Evolutionary conservation across 768 basidiomycete genomes (phyloP), one percentile per base, ranked within the genome.

Genomic region (Leccinum incarnatum): DNA sequence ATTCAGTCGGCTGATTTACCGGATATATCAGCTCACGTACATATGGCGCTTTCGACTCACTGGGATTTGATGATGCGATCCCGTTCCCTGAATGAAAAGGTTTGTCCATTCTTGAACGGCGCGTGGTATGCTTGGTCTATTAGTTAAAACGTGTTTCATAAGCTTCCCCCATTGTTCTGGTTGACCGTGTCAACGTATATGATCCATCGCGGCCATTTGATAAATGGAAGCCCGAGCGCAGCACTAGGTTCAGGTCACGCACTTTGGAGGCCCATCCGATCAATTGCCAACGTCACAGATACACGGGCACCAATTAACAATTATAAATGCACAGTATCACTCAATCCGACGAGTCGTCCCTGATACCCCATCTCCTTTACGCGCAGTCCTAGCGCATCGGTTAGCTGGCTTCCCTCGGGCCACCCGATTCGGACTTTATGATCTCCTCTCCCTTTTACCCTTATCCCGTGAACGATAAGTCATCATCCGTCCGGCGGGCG

Each of bases 121-220:
- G 58, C 58, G 64, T 34, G 47, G 55, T 54, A 47, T 53, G 45
- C 59, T 64, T 59, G 55, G 57, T 63, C 55, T 62, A 48, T 48
- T 48, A 61, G 56, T 37, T 59, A 63, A 65, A 73, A 73, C 72
- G 69, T 73, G 73, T 73, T 73, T 68, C 67, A 69, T 65, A 55
- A 29, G 61, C 58, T 42, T 42, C 40, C 42, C 42, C 70, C 68
- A 70, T 67, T 59, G 62, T 62, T 54, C 61, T 64, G 46, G 46
- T 50, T 66, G 56, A 55, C 60, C 51, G 53, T 57, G 62, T 62
- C 61, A 61, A 57, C 58, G 40, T 63, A 63, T 63, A 63, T 62
- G 69, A 61, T 62, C 61, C 65, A 64, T 72, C 67, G 64, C 69
- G 57, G 67, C 42, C 58, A 64, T 71, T 67, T 74, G 69, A 69